A percentile compares a stretch with the other conserved stretches of the same genome.
phyloP scores from a whole-genome alignment of 2,329 filamentous ascomycete genomes.

The Clathrospora elynae region DNA sequence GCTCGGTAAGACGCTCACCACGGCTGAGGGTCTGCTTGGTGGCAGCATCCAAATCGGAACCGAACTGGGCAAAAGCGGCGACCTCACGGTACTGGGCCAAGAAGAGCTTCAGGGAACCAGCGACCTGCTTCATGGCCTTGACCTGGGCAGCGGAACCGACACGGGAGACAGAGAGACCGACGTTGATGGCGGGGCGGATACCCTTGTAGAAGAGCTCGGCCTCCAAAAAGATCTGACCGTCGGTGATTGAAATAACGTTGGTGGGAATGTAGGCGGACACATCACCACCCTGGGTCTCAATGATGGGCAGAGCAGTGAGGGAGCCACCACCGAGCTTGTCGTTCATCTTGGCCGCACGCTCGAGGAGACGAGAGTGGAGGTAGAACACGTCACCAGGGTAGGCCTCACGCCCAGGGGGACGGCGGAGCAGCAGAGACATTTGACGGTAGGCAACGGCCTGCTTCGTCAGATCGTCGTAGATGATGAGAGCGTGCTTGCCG shows the following conservation, averaged over 20 bases:
- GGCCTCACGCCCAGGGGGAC: slow-evolving; percentile 97
- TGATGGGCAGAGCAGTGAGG: slow-evolving; percentile 88
- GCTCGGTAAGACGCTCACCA: slow-evolving; percentile 98
- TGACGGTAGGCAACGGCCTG: slow-evolving; percentile 98
- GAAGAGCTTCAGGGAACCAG: slow-evolving; percentile 99
- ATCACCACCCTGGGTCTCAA: slow-evolving; percentile 99
- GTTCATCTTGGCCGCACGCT: slow-evolving; percentile 99
- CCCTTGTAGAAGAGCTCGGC: slow-evolving; percentile 99
- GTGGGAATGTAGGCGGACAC: slow-evolving; percentile 99
- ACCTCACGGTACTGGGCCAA: slow-evolving; percentile 99
- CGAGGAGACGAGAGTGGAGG: slow-evolving; percentile 77
- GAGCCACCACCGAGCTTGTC: slow-evolving; percentile 93
- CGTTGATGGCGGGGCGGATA: slow-evolving; percentile 99
- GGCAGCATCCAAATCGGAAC: slow-evolving; percentile 97
- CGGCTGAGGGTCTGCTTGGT: slow-evolving; percentile 98
- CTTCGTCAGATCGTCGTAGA: slow-evolving; percentile 96
- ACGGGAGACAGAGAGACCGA: slow-evolving; percentile 99
- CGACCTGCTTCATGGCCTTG: slow-evolving; percentile 99
- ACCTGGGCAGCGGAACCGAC: slow-evolving; percentile 99
- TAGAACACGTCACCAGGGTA: slow-evolving; percentile 80
- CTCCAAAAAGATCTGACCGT: slow-evolving; percentile 99
- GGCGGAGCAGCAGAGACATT: slow-evolving; percentile 97
- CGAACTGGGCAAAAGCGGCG: slow-evolving; percentile 98
- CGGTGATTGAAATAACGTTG: slow-evolving; percentile 99
- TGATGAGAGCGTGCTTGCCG: slow-evolving; percentile 85